Conservation (phyloP, 169 alveolate species). For the Plasmodium gaboni region DNA sequence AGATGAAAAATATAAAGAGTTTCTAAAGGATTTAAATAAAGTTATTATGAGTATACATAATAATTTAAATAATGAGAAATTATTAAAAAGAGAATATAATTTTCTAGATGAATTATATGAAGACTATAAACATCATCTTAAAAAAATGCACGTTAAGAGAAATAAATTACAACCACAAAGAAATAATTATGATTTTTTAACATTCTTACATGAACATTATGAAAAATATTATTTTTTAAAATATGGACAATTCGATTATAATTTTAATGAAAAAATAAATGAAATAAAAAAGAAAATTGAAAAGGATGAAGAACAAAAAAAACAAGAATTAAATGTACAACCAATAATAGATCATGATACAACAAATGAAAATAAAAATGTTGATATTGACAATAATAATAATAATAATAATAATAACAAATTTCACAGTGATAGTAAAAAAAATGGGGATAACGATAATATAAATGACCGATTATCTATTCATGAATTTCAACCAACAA, state of each 20-base stretch:
- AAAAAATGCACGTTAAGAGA: constrained; percentile 47
- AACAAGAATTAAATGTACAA: background rate
- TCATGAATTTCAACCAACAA: background rate
- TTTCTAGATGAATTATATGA: constrained; percentile 64
- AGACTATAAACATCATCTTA: constrained; percentile 56
- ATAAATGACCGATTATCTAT: background rate
- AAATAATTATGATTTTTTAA: constrained; percentile 70
- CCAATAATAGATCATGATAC: background rate
- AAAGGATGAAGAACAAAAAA: constrained; percentile 3
- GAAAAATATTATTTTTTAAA: constrained; percentile 61
- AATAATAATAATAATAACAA: background rate
- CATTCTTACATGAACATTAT: constrained; percentile 69
- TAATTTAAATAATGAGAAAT: constrained; percentile 51
- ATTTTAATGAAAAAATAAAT: constrained; percentile 46
- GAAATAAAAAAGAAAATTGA: constrained; percentile 12
- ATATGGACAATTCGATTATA: constrained; percentile 44
- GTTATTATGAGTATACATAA: constrained; percentile 69
- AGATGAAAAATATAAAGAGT: constrained; percentile 20
- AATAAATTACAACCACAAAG: constrained; percentile 70
- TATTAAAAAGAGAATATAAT: constrained; percentile 44
- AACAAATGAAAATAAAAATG: background rate
- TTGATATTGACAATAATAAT: background rate
- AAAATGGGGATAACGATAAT: background rate
- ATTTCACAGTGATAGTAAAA: background rate
- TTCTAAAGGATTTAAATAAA: constrained; percentile 42